These are phyloP conservation scores for Aspergillus sp. DNA, from an alignment of 2,329 filamentous ascomycete species.

Conservation along the genomic window DNA sequence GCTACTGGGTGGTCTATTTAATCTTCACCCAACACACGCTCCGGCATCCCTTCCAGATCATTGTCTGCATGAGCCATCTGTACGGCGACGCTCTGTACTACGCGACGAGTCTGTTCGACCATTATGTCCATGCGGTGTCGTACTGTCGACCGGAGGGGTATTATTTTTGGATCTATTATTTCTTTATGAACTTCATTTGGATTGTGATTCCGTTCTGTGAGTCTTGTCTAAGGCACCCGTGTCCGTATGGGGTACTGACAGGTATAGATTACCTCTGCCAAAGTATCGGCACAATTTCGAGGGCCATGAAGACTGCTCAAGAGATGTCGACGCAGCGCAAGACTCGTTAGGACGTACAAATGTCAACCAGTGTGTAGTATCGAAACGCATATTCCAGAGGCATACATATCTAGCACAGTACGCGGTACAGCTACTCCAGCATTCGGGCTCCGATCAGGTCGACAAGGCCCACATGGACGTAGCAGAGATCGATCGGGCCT, in stretches of 20 bases:
- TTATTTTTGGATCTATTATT: conserved; percentile 60
- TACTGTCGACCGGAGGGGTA: conserved; percentile 55
- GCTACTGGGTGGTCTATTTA: conserved; percentile 48
- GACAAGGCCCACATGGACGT: not conserved
- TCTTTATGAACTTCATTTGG: conserved; percentile 60
- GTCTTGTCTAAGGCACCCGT: conserved; percentile 16
- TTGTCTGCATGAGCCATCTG: conserved; percentile 56
- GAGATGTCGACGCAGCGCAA: conserved; percentile 16
- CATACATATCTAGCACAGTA: not conserved
- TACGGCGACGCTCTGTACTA: conserved; percentile 60
- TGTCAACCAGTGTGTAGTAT: no score
- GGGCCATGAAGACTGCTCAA: conserved; percentile 19
- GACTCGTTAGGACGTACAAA: conserved; percentile 11
- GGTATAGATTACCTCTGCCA: conserved; percentile 23
- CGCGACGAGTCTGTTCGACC: conserved; percentile 54
- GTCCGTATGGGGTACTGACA: not conserved
- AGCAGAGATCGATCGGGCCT: not conserved
- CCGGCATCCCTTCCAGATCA: conserved; percentile 51
- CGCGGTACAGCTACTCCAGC: no score
- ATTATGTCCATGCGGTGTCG: conserved; percentile 44
- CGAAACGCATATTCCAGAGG: no score
- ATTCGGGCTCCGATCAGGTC: not conserved
- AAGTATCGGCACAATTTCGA: conserved; percentile 24
- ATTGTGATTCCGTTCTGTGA: conserved; percentile 52
- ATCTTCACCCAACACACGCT: conserved; percentile 49